Evolutionary conservation across 2,329 filamentous ascomycete species (phyloP).

Genomic region (Alternaria conjuncta): DNA sequence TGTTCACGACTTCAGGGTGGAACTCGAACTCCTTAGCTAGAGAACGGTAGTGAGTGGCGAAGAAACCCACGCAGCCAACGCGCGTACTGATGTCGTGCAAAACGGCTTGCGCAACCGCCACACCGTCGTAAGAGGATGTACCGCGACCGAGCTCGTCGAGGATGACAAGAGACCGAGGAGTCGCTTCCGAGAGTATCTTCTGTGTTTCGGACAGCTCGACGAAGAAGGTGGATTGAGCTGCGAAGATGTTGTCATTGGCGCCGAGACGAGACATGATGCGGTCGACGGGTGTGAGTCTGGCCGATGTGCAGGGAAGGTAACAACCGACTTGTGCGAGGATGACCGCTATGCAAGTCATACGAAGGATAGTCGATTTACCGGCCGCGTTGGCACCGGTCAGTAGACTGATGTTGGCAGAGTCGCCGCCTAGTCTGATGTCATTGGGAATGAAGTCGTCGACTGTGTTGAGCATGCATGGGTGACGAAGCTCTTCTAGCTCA

Average conservation of each 20-base stretch:
- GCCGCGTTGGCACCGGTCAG: constrained; percentile 96
- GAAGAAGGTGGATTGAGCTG: constrained; percentile 96
- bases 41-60: constrained; percentile 96
- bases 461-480: constrained; percentile 90
- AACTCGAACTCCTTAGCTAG: constrained; percentile 87
- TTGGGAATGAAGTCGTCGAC: constrained; percentile 97
- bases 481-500: constrained; percentile 90
- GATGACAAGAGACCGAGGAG: constrained; percentile 91
- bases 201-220: constrained; percentile 97
- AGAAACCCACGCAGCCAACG: constrained; percentile 93
- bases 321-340: constrained; percentile 98
- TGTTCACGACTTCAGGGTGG: constrained; percentile 85
- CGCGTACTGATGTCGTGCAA: constrained; percentile 95
- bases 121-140: constrained; percentile 93
- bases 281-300: constrained; percentile 86
- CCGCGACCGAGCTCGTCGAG: constrained; percentile 95
- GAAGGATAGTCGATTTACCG: constrained; percentile 92
- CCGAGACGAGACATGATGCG: constrained; percentile 98
- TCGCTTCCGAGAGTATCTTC: constrained; percentile 95
- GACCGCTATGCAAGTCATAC: constrained; percentile 96
- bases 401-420: constrained; percentile 81
- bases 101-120: constrained; percentile 94
- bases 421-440: constrained; percentile 84
- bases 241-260: constrained; percentile 98
- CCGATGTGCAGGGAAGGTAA: constrained; percentile 82